phyloP scores from a whole-genome alignment of 495 filamentous ascomycete species.

The Annulohypoxylon maeteangense region DNA sequence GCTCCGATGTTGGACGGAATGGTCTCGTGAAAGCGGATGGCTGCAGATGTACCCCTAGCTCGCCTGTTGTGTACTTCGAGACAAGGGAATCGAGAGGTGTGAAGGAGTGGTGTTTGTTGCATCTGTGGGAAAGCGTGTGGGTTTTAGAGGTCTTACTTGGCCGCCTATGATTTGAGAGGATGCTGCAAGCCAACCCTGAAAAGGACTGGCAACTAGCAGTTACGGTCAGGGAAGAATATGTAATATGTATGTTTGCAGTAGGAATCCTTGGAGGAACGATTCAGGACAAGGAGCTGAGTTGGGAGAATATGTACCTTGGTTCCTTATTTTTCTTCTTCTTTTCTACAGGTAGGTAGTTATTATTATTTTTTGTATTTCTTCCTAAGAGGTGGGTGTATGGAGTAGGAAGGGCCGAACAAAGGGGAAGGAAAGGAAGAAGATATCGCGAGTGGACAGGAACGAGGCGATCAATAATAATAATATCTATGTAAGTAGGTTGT shows the following conservation, averaged over 20 bases:
- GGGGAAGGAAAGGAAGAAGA: slow-evolving; percentile 38
- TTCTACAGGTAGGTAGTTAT: background rate
- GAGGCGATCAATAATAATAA: slow-evolving; percentile 44
- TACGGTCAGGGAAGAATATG: slow-evolving; percentile 34
- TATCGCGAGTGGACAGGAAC: slow-evolving; percentile 43
- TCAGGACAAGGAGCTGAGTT: slow-evolving; percentile 28
- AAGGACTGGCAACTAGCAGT: slow-evolving; percentile 46
- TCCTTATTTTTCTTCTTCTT: slow-evolving; percentile 11
- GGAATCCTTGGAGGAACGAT: slow-evolving; percentile 39
- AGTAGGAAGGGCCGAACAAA: slow-evolving; percentile 38
- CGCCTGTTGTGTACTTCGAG: slow-evolving; percentile 47
- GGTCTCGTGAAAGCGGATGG: slow-evolving; percentile 57
- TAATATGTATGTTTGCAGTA: slow-evolving; percentile 46
- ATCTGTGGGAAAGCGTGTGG: slow-evolving; percentile 44
- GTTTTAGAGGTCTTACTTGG: slow-evolving; percentile 48
- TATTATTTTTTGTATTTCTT: slow-evolving; percentile 4
- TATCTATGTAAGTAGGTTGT: slow-evolving; percentile 23
- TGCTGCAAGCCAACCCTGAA: slow-evolving; percentile 47
- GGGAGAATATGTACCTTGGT: slow-evolving; percentile 24
- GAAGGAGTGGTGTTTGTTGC: slow-evolving; percentile 41
- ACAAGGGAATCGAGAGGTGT: slow-evolving; percentile 47
- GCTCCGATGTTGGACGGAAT: slow-evolving; percentile 49
- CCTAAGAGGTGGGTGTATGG: background rate
- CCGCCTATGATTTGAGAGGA: slow-evolving; percentile 46
- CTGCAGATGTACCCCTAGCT: slow-evolving; percentile 53